phyloP scores from a whole-genome alignment of 768 basidiomycete genomes.

The Suillus placidus region DNA sequence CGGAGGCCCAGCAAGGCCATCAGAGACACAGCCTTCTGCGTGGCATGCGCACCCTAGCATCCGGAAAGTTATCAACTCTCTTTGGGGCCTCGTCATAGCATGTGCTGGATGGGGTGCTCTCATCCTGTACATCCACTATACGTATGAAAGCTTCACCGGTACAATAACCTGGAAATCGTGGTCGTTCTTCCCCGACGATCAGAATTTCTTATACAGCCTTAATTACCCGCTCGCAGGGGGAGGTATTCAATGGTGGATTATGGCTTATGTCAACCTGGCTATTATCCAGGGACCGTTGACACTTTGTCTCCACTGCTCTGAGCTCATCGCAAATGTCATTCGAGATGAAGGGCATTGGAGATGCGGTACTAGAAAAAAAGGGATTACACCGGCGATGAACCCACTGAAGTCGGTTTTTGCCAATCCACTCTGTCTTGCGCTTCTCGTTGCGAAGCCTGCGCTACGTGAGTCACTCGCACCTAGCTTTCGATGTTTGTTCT shows the following conservation, averaged over 20 bases:
- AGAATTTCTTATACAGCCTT: slow-evolving; percentile 21
- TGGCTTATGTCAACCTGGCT: slow-evolving; percentile 30
- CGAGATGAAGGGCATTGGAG: slow-evolving; percentile 32
- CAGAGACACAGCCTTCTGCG: slow-evolving; percentile 26
- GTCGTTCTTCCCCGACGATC: slow-evolving; percentile 29
- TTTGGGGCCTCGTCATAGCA: slow-evolving; percentile 26
- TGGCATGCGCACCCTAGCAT: slow-evolving; percentile 30
- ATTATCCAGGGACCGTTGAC: slow-evolving; percentile 32
- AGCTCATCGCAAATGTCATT: slow-evolving; percentile 32
- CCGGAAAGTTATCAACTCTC: slow-evolving; percentile 21
- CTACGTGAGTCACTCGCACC: slow-evolving; percentile 22
- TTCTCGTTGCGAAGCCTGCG: slow-evolving; percentile 26
- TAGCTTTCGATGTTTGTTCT: background rate
- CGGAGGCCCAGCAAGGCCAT: slow-evolving; percentile 20
- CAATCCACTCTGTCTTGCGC: slow-evolving; percentile 17
- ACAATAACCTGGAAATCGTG: slow-evolving; percentile 21
- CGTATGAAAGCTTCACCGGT: background rate
- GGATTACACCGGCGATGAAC: slow-evolving; percentile 19
- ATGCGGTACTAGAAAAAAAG: slow-evolving; percentile 20
- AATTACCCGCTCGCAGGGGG: background rate
- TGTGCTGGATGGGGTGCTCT: slow-evolving; percentile 28
- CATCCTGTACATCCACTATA: background rate
- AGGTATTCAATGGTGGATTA: slow-evolving; percentile 22
- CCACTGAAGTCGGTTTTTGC: slow-evolving; percentile 28
- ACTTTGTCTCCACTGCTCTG: slow-evolving; percentile 31